Evolutionary conservation across 345 rosid species (phyloP), one percentile per base, ranked within the genome.

Genomic region (Sisymbrium irio): DNA sequence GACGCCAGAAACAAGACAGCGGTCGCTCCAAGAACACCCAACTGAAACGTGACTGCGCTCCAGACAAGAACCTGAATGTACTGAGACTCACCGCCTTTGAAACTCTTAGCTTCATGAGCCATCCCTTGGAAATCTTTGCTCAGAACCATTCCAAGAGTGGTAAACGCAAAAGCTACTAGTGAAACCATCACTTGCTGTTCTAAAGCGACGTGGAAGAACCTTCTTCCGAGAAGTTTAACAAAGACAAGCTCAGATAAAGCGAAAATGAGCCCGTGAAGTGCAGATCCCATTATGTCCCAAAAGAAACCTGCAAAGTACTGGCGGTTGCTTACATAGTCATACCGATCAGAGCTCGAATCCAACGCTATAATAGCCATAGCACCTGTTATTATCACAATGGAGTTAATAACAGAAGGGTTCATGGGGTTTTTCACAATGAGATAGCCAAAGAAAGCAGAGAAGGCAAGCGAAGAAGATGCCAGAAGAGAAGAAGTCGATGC

Each of bases 101-200:
- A 90, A 40, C 50, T 75, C 50, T 41, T 79, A 1, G 93, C 88
- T 72, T 86, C 93, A 0, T 77, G 59, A 11, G 30, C 69, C 85
- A 87, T 86, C 18, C 80, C 85, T 50, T 75, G 74, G 37, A 89
- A 87, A 67, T 86, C 97, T 0, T 78, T 69, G 17, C 77, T 93
- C 57, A 78, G 49, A n/a, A 84, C 58, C 18, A 90, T 74, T 1
- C 96, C 98, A 5, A 85, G 74, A 2, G 88, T 86, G n/a, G 96
- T 88, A 72, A 93, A 89, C 15, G 81, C 32, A 15, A 86, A 93
- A 39, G 85, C 96, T 7, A 82, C 65, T 1, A 89, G 68, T 0
- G 98, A 91, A 61, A 93, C 97, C 92, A 85, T 84, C 33, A 81
- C 85, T 71, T 91, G 97, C 69, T 93, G 96, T 82, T 89, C 98